Percentiles rank a stretch among this genome's conserved stretches.
Conservation (phyloP, 495 filamentous ascomycete genomes). For the Letharia lupina region DNA sequence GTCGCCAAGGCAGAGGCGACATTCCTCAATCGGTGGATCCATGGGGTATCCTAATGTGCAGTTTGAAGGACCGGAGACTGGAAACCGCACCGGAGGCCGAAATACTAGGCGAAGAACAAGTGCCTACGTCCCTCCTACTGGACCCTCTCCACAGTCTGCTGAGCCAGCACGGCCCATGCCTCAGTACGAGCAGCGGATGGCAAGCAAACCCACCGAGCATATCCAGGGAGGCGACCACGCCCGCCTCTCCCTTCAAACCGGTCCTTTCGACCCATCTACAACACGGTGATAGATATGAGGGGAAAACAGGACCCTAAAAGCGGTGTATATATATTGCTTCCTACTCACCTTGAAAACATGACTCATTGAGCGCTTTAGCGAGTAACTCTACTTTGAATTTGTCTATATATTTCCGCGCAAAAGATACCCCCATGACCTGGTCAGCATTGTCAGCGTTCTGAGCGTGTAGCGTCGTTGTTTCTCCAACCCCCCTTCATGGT, state of each 20-base stretch:
- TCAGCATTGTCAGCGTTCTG: constrained; percentile 20
- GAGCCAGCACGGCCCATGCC: constrained; percentile 18
- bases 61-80: constrained; percentile 17
- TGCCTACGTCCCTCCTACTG: constrained; percentile 20
- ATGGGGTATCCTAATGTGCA: constrained; percentile 15
- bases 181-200: constrained; percentile 18
- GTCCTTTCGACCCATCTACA: constrained; percentile 20
- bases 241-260: constrained; percentile 15
- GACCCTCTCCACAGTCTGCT: constrained; percentile 14
- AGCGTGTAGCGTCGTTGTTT: constrained; percentile 15
- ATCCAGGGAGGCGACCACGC: constrained; percentile 8
- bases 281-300: constrained; percentile 4
- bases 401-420: constrained; percentile 13
- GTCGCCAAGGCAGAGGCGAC: constrained; percentile 30
- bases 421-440: constrained; percentile 19
- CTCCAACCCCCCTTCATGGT: background rate
- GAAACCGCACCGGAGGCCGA: constrained; percentile 20
- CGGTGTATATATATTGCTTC: constrained; percentile 12
- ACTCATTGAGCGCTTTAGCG: constrained; percentile 23
- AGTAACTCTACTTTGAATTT: constrained; percentile 19
- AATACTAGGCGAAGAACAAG: constrained; percentile 26
- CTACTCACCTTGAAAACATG: background rate
- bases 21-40: constrained; percentile 6
- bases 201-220: constrained; percentile 12
- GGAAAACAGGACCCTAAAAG: constrained; percentile 8